A percentile compares a stretch with the other conserved stretches of the same genome.
Conservation (phyloP, 208 protist genomes). For the Acanthamoeba healyi region DNA sequence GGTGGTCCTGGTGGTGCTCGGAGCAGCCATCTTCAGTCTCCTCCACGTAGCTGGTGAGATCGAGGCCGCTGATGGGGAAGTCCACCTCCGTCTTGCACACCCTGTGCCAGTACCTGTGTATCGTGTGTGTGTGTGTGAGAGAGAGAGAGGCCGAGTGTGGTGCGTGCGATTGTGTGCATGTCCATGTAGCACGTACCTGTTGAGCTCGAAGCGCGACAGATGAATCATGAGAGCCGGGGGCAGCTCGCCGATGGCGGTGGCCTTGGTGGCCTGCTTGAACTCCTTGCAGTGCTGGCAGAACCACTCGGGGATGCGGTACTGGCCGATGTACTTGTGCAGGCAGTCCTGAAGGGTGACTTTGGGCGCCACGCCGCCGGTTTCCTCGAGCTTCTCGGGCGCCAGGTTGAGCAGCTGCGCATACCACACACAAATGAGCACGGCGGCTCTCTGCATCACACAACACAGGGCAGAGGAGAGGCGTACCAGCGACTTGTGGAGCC, state of each 20-base stretch:
- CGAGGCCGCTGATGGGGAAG: neutral
- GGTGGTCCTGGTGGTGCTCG: neutral
- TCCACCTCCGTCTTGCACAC: slow-evolving; percentile 18
- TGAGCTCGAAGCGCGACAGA: slow-evolving; percentile 27
- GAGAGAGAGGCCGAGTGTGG: too few species aligned
- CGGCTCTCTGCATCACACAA: neutral
- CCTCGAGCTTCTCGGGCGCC: slow-evolving; percentile 3
- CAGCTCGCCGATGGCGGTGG: slow-evolving; percentile 6
- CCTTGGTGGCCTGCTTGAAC: slow-evolving; percentile 31
- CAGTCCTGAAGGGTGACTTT: slow-evolving; percentile 13
- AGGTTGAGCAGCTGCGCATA: slow-evolving; percentile 32
- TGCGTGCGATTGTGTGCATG: too few species aligned
- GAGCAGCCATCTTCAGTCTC: neutral
- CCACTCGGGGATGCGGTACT: neutral
- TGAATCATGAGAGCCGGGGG: neutral
- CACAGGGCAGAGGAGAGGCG: too few species aligned
- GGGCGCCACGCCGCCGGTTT: neutral
- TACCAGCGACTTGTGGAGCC: neutral
- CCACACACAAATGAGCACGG: too few species aligned
- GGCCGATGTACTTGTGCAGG: slow-evolving; percentile 6
- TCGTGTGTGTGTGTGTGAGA: too few species aligned
- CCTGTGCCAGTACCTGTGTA: neutral
- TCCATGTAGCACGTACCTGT: too few species aligned
- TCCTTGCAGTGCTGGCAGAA: slow-evolving; percentile 42
- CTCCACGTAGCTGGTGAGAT: slow-evolving; percentile 22